Evolutionary conservation across 768 basidiomycete genomes (phyloP).

Genomic region (Boletus coccyginus): DNA sequence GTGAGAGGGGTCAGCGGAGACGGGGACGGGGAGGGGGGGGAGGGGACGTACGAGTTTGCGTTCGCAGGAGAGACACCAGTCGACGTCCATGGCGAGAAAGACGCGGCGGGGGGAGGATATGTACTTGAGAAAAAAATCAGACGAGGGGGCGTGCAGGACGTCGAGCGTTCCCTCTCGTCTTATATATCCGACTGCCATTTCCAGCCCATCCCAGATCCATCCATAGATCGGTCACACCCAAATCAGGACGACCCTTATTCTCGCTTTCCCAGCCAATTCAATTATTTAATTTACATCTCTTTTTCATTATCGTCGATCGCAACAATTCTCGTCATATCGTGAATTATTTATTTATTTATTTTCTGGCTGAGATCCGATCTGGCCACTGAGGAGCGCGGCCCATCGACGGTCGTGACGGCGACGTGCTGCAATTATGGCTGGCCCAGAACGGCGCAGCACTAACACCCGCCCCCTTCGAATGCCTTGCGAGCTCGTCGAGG

Average conservation of each 20-base stretch:
- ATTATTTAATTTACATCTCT: conserved; percentile 32
- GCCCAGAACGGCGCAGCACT: conserved; percentile 25
- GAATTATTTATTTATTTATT: conserved; percentile 11
- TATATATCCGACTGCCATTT: conserved; percentile 32
- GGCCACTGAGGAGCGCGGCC: no score
- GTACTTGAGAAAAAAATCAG: conserved; percentile 10
- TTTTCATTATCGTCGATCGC: conserved; percentile 37
- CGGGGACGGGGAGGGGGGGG: background rate
- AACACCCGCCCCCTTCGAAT: conserved; percentile 12
- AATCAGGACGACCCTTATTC: conserved; percentile 20
- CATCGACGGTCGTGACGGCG: conserved; percentile 11
- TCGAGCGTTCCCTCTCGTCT: conserved; percentile 11
- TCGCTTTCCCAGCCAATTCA: conserved; percentile 20
- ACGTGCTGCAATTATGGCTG: conserved; percentile 1
- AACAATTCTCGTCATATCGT: conserved; percentile 19
- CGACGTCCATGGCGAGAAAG: conserved; percentile 50
- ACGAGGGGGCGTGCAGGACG: conserved; percentile 20
- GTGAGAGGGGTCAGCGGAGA: conserved; percentile 12
- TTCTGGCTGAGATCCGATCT: background rate
- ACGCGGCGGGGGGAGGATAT: background rate
- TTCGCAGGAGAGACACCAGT: conserved; percentile 71
- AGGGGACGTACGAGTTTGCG: conserved; percentile 49
- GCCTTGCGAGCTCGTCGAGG: conserved; percentile 13
- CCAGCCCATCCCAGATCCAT: conserved; percentile 15
- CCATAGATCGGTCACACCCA: conserved; percentile 16